Evolutionary conservation across 2,329 filamentous ascomycete genomes (phyloP).

Genomic region (Gaeumannomyces tritici): DNA sequence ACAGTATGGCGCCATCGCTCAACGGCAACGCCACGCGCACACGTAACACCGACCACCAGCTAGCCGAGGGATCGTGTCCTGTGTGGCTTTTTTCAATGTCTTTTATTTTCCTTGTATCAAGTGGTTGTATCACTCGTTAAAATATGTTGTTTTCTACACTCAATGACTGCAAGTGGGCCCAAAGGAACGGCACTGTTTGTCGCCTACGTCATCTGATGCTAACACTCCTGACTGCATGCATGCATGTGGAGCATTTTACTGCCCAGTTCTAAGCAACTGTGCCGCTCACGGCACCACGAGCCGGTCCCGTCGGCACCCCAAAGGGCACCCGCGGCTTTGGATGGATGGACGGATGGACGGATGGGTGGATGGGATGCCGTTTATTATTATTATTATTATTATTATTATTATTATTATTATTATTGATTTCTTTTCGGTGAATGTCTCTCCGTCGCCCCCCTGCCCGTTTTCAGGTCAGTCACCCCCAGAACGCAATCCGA

Average conservation of each 20-base stretch:
- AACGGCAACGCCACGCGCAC: not conserved
- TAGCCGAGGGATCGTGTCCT: no score
- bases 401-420: no score
- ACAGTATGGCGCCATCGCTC: not conserved
- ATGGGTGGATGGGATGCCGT: not conserved
- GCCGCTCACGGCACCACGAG: no score
- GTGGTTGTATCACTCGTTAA: no score
- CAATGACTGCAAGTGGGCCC: no score
- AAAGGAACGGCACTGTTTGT: not conserved
- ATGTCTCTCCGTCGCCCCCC: no score
- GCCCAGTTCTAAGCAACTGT: not conserved
- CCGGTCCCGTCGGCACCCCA: no score
- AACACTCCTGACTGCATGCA: not conserved
- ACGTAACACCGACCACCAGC: not conserved
- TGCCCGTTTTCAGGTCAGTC: not conserved
- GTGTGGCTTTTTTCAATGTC: no score
- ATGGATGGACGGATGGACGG: no score
- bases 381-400: no score
- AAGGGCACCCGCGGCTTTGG: no score
- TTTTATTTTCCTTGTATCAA: no score
- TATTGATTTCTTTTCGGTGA: not conserved
- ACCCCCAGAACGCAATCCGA: not conserved
- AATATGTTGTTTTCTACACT: not conserved
- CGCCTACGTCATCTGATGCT: not conserved
- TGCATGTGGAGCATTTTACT: not conserved